These are phyloP conservation scores for Boehmeria nivea DNA, from an alignment of 306 rosid genomes.

Conservation along the genomic window DNA sequence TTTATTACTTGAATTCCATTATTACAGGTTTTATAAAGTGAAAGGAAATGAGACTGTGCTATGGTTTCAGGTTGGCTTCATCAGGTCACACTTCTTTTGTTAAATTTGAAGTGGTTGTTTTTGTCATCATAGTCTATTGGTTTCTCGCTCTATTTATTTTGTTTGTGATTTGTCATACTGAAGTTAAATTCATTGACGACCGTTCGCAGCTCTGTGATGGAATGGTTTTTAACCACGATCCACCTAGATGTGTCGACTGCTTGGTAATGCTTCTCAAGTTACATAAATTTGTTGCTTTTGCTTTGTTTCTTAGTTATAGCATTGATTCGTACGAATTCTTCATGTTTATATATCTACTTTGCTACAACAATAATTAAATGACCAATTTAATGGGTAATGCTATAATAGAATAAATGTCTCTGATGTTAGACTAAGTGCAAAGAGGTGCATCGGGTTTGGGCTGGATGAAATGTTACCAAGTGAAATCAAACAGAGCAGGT, in stretches of 20 bases:
- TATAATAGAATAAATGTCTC: too few species aligned
- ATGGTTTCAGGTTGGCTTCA: conserved; percentile 99
- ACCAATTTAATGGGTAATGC: conserved; percentile 3
- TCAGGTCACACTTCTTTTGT: conserved; percentile 76
- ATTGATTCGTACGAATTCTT: neutral
- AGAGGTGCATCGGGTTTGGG: too few species aligned
- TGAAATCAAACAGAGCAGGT: too few species aligned
- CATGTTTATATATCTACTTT: neutral
- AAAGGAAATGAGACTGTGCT: conserved; percentile 59
- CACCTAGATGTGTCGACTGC: conserved; percentile 79
- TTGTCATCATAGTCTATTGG: neutral
- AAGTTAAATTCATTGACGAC: conserved; percentile 27
- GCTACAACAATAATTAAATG: neutral
- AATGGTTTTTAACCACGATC: conserved; percentile 89
- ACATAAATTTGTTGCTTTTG: neutral
- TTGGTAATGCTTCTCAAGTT: conserved; percentile 48
- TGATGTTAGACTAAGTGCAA: too few species aligned
- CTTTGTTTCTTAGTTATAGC: neutral
- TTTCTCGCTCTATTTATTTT: conserved; percentile 1
- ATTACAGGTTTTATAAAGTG: conserved; percentile 75
- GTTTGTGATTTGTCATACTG: conserved; percentile 23
- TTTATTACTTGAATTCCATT: neutral
- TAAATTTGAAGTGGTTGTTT: conserved; percentile 18
- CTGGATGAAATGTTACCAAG: too few species aligned
- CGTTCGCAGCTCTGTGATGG: conserved; percentile 81